Evolutionary conservation across 1,139 yeast genomes (phyloP).

Genomic region (Hyphopichia burtonii): DNA sequence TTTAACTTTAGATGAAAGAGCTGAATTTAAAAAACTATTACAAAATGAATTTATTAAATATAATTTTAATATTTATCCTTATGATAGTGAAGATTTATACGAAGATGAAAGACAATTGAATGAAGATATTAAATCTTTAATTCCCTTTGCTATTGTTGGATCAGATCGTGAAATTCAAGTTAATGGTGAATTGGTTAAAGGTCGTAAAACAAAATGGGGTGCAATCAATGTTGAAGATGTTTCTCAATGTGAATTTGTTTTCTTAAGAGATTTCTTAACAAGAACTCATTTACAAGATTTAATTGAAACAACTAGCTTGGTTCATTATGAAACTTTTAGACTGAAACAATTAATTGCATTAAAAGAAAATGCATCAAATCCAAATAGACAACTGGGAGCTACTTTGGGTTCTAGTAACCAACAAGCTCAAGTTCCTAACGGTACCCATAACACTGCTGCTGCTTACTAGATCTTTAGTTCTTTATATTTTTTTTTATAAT

Average conservation of each 20-base stretch:
- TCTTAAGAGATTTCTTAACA: conserved; percentile 88
- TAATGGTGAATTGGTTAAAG: conserved; percentile 79
- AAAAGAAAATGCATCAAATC: conserved; percentile 74
- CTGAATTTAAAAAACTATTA: conserved; percentile 66
- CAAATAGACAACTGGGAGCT: conserved; percentile 32
- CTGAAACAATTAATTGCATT: conserved; percentile 90
- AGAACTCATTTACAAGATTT: conserved; percentile 95
- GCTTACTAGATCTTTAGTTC: background rate
- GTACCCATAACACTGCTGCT: conserved; percentile 6
- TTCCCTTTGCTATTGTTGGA: conserved; percentile 95
- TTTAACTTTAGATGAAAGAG: conserved; percentile 81
- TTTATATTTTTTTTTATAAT: background rate
- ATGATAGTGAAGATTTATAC: conserved; percentile 69
- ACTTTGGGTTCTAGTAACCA: conserved; percentile 6
- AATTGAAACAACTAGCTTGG: conserved; percentile 85
- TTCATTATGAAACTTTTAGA: conserved; percentile 92
- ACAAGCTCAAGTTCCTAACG: conserved; percentile 4
- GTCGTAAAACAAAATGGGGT: conserved; percentile 94
- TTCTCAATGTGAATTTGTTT: conserved; percentile 91
- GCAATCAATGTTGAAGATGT: conserved; percentile 89
- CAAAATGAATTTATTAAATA: conserved; percentile 78
- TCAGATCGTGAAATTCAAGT: conserved; percentile 76
- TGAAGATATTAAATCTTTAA: conserved; percentile 70
- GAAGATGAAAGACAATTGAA: conserved; percentile 82
- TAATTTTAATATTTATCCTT: conserved; percentile 82